Base-by-base conservation (phyloP, 305 asterid genomes). In the Lippia alba region DNA sequence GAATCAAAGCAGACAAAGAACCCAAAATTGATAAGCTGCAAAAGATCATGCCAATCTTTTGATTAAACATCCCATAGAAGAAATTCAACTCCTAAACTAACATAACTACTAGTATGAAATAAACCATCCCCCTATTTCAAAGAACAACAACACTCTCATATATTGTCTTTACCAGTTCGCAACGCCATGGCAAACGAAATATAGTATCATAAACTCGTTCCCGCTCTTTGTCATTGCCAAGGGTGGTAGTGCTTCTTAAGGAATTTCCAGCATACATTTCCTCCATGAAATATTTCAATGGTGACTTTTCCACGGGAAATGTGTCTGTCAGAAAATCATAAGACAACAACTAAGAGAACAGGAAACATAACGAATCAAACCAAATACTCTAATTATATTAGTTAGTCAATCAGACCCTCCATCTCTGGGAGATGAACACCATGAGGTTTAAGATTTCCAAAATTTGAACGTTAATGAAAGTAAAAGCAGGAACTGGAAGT, bases 131-230 rank as follows among this genome's bases (percentile, higher is more conserved):
- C 45, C 70, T 36, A 46, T 44, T 56, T 15, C 16, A 33, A 51
- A 70, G 36, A 32, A 63, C 44, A 64, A 24, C 14, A 8, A 73
- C 61, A 9, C 30, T 65, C 36, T 40, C 34, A 45, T 32, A n/a
- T 34, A 56, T 54, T 45, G 54, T 10, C 69, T 73, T 83, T 86
- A 95, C 99, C 94, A 92, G 91, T 85, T 95, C 99, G 79, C 97
- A 89, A 74, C 99, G 89, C 99, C 99, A 95, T 56, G 99, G 99
- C 85, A 91, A 78, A 74, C 85, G 96, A 78, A 95, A 92, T 77
- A 95, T 90, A 66, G 98, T 92, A 77, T 95, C 98, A 80, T 95
- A 95, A 64, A 95, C 96, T 76, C 97, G 91, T 77, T 92, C 94
- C 36, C 99, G 89, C 55, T 95, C 98, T 74, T 87, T 87, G 55